Evolutionary conservation across 257 asterid genomes (phyloP).

Genomic region (Solanum bulbocastanum): DNA sequence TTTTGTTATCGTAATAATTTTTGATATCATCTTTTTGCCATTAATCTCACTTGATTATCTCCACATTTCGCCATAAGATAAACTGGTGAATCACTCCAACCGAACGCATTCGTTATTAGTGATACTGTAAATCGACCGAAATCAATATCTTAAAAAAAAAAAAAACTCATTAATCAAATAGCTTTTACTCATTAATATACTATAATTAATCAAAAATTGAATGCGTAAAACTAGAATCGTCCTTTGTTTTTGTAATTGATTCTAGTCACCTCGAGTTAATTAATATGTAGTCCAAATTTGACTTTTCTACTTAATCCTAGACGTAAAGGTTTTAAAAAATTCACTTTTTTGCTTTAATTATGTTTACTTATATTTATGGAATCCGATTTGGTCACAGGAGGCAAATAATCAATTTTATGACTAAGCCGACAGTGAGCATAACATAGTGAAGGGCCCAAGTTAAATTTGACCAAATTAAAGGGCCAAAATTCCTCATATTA

Average conservation of each 20-base stretch:
- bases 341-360: too few species aligned
- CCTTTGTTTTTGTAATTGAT: too few species aligned
- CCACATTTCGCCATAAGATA: conserved; percentile 22
- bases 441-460: neutral
- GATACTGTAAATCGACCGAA: neutral
- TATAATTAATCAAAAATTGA: too few species aligned
- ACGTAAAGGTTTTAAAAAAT: rapidly evolving
- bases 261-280: too few species aligned
- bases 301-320: too few species aligned
- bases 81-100: neutral
- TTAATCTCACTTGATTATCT: neutral
- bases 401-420: neutral
- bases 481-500: neutral
- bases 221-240: too few species aligned
- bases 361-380: neutral
- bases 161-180: too few species aligned
- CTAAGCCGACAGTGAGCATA: neutral
- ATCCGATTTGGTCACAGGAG: neutral
- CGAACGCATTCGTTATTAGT: conserved; percentile 21
- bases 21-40: neutral
- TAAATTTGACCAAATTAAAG: neutral
- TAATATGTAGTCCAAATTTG: too few species aligned
- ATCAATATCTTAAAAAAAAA: too few species aligned
- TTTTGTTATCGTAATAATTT: neutral
- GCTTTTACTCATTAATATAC: too few species aligned